A percentile compares a stretch with the other conserved stretches of the same genome.
phyloP scores from a whole-genome alignment of 148 eudicot species.

The Chenopodium quinoa region DNA sequence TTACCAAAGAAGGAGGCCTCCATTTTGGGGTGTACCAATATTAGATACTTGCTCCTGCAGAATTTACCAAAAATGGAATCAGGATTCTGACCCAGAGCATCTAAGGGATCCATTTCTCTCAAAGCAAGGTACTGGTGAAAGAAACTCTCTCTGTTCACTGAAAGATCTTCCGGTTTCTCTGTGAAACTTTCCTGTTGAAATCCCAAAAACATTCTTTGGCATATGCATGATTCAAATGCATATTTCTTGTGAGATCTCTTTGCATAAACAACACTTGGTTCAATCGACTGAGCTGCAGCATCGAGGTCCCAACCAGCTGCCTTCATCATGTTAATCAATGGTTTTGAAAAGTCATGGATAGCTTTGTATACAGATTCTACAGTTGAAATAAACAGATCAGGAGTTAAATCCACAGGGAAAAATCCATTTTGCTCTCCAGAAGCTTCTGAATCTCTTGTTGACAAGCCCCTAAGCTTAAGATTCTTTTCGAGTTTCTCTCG shows the following conservation, averaged over 20 bases:
- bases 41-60: slow-evolving; percentile 73
- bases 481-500: slow-evolving; percentile 82
- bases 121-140: slow-evolving; percentile 81
- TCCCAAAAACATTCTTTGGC: slow-evolving; percentile 78
- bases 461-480: slow-evolving; percentile 86
- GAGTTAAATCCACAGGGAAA: slow-evolving; percentile 60
- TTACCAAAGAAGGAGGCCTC: slow-evolving; percentile 92
- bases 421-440: slow-evolving; percentile 50
- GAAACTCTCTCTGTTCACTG: slow-evolving; percentile 51
- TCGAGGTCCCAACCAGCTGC: slow-evolving; percentile 99
- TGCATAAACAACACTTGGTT: slow-evolving; percentile 63
- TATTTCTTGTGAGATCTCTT: slow-evolving; percentile 93
- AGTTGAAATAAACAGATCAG: slow-evolving; percentile 69
- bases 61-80: slow-evolving; percentile 82
- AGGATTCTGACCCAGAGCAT: slow-evolving; percentile 79
- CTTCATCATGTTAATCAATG: slow-evolving; percentile 97
- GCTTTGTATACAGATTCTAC: slow-evolving; percentile 78
- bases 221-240: slow-evolving; percentile 87
- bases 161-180: slow-evolving; percentile 46
- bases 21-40: slow-evolving; percentile 82
- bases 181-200: slow-evolving; percentile 78
- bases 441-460: slow-evolving; percentile 62
- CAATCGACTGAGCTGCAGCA: slow-evolving; percentile 90
- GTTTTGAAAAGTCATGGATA: slow-evolving; percentile 95
- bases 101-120: slow-evolving; percentile 83